Evolutionary conservation across 2,329 filamentous ascomycete genomes (phyloP), one percentile per base, ranked within the genome.

Genomic region (Pseudophaeomoniella oleicola): DNA sequence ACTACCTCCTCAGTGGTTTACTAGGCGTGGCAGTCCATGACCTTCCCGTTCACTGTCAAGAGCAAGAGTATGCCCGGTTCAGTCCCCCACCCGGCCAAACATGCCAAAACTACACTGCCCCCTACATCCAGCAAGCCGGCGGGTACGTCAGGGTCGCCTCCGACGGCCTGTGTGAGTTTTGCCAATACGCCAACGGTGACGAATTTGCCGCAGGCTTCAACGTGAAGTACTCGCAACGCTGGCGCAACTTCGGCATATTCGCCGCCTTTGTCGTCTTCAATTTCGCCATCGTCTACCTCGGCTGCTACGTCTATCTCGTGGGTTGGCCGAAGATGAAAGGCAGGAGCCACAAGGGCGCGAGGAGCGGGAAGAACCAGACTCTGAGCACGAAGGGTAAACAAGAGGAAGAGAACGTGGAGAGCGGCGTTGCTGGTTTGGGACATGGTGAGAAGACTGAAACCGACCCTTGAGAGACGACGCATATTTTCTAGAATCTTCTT

Each of bases 161-260:
- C 0, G 59, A 69, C 37, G 75, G 70, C 0, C 49, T 69, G 19
- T 84, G 80, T 56, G 44, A 63, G 2, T 82, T 45, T 30, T 49
- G 59, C 41, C 50, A 54, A 18, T 38, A 60, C 16, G 45, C 44
- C 12, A 56, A 51, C 39, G 54, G 55, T 4, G 55, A 62, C 45
- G 54, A 63, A 35, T 64, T 63, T 38, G 47, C 63, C 19, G 49
- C 62, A 0, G 40, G 42, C 0, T 64, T 73, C 33, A 59, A 63
- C 34, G 65, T 70, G 38, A 50, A 62, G 40, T 82, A 78, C 50
- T 51, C 44, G 17, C 59, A 80, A 17, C 64, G 84, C 12, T 93
- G 85, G 85, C 71, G 85, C 37, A 84, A 94, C 46, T 45, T 90
- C 39, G 86, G 84, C 1, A 90, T 93, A 42, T 79, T 78, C 45